These are phyloP conservation scores for Sporobolomyces phaffii DNA, from an alignment of 768 basidiomycete species.

Conservation along the genomic window DNA sequence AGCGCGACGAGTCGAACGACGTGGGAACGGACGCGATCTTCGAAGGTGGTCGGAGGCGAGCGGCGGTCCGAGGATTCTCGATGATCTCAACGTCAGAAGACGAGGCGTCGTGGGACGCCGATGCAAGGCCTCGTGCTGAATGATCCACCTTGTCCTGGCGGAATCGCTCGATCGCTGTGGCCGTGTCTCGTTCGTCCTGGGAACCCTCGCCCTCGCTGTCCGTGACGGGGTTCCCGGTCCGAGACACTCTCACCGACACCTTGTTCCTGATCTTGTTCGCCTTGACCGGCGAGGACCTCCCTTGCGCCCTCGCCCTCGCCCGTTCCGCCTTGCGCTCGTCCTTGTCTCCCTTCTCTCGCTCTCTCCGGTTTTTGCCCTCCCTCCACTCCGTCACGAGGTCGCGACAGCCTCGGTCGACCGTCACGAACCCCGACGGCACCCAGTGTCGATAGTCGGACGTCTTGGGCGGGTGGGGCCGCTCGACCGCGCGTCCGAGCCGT, in stretches of 20 bases:
- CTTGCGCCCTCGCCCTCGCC: background rate
- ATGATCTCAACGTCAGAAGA: conserved; percentile 4
- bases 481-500: background rate
- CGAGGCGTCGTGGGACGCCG: background rate
- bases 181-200: background rate
- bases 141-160: background rate
- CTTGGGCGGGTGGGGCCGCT: background rate
- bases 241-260: background rate
- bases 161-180: background rate
- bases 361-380: background rate
- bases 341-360: conserved; percentile 6
- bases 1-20: background rate
- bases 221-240: too few species aligned
- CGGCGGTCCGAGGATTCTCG: background rate
- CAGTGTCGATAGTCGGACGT: conserved; percentile 13
- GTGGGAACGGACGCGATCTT: background rate
- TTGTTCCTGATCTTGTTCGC: background rate
- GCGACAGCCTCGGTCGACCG: background rate
- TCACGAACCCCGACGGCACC: conserved; percentile 8
- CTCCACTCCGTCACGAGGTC: background rate
- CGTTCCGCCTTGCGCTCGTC: conserved; percentile 8
- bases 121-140: background rate
- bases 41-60: background rate
- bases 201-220: too few species aligned
- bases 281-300: background rate